phyloP scores from a whole-genome alignment of 192 early-diverging fungal species.

The Rhizophlyctis rosea region DNA sequence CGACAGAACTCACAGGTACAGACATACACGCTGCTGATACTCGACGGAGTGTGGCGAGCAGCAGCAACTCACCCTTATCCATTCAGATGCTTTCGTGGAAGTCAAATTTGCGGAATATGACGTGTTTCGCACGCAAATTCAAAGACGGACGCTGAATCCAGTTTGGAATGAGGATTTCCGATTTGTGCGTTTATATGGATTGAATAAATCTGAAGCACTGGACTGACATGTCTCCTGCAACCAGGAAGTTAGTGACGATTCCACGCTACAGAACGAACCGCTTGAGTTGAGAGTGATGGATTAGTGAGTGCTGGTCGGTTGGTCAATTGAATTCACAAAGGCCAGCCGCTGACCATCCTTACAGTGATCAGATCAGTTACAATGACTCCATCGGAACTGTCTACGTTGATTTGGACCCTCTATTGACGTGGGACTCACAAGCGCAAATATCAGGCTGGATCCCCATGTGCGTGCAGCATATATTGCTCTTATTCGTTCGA shows the following conservation, averaged over 20 bases:
- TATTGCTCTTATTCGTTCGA: background rate
- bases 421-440: constrained; percentile 64
- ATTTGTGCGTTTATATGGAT: constrained; percentile 40
- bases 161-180: constrained; percentile 82
- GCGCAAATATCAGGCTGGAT: constrained; percentile 73
- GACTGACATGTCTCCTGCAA: background rate
- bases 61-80: constrained; percentile 9
- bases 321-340: background rate
- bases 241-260: constrained; percentile 69
- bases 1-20: constrained; percentile 66
- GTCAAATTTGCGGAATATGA: constrained; percentile 73
- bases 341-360: background rate
- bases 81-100: constrained; percentile 77
- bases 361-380: constrained; percentile 23
- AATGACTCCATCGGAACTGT: constrained; percentile 73
- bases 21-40: background rate
- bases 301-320: constrained; percentile 14
- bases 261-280: constrained; percentile 78
- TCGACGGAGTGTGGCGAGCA: background rate
- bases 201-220: background rate
- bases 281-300: constrained; percentile 75
- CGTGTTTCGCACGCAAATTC: constrained; percentile 58
- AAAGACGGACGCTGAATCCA: constrained; percentile 70
- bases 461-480: constrained; percentile 51
- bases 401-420: constrained; percentile 73